Base-by-base conservation (phyloP, 2,329 filamentous ascomycete species). In the Microcyclospora tardicrescens region DNA sequence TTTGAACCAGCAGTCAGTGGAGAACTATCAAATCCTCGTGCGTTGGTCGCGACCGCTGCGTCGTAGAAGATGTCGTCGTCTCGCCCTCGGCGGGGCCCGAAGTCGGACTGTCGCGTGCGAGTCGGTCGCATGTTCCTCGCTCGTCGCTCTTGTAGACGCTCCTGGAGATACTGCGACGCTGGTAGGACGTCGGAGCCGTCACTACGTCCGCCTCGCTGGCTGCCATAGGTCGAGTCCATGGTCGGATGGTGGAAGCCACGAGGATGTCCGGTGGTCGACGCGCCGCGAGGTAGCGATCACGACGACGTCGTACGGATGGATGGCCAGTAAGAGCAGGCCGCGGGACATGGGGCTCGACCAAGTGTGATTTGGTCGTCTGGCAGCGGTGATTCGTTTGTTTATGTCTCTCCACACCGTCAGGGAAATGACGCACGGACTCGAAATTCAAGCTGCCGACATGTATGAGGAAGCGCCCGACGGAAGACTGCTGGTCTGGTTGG, bases 41-140 rank as follows among this genome's bases (percentile, higher is more conserved):
- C 36, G 12, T 40, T 45, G 41, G 41, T 47, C 29, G 49, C 42
- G 33, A 56, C 50, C 6, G 55, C 57, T 33, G 59, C 57, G 31
- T 48, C 43, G 24, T 59, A 43, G 43, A 61, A 61, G 33, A 61
- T 55, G 39, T 61, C 58, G 47, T 60, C 56, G 43, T 59, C 56
- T 34, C 46, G 46, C 5, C 44, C 50, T 43, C 43, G 42, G 15
- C 43, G 44, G 2, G 51, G 53, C 13, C 52, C 57, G 38, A 57
- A 47, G 39, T 59, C 58, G 16, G 57, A 55, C 30, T 58, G 55
- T 38, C 57, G 51, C 16, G 51, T 40, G 5, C 55, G 54, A 31
- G 55, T 56, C 5, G 55, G 52, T 19, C 49, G 48, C 16, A 47
- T 46, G 40, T 55, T 53, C 14, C 46, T 40, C 30, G 52, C 45